A percentile compares a stretch with the other conserved stretches of the same genome.
Conservation (phyloP, 192 early-diverging fungal genomes). For the Linderina pennispora region DNA sequence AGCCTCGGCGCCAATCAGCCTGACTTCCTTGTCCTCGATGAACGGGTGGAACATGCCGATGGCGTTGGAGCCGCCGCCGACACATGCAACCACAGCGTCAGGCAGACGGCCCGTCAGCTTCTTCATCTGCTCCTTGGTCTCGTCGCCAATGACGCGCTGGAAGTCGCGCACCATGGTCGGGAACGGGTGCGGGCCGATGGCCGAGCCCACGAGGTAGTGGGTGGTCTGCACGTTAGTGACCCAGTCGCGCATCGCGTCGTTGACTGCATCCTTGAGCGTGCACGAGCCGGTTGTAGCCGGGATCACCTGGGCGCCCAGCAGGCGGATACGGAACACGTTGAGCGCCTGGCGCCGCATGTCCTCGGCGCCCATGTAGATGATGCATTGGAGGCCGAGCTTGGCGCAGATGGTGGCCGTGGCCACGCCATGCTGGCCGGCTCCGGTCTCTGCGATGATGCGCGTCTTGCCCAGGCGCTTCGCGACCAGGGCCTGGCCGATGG, state of each 20-base stretch:
- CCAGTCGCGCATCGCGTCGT: slow-evolving; percentile 99
- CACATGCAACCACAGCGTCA: slow-evolving; percentile 91
- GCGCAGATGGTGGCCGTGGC: slow-evolving; percentile 97
- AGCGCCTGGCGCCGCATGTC: slow-evolving; percentile 90
- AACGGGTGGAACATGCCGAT: slow-evolving; percentile 98
- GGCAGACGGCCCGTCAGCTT: slow-evolving; percentile 79
- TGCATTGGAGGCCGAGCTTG: slow-evolving; percentile 94
- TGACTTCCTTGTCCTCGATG: slow-evolving; percentile 75
- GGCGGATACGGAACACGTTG: slow-evolving; percentile 93
- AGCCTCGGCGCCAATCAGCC: slow-evolving; percentile 91
- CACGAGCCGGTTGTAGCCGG: slow-evolving; percentile 68
- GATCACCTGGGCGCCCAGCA: slow-evolving; percentile 90
- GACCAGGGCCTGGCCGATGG: slow-evolving; percentile 88
- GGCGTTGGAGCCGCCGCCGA: slow-evolving; percentile 95
- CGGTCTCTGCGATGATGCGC: slow-evolving; percentile 98
- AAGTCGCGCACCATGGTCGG: slow-evolving; percentile 96
- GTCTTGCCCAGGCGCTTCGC: slow-evolving; percentile 94
- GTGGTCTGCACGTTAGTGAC: slow-evolving; percentile 91
- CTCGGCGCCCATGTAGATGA: slow-evolving; percentile 97
- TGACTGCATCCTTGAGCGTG: slow-evolving; percentile 97
- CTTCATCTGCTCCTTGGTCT: slow-evolving; percentile 80
- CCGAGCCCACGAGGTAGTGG: slow-evolving; percentile 95
- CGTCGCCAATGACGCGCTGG: slow-evolving; percentile 94
- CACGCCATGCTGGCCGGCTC: slow-evolving; percentile 98
- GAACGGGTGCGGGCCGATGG: slow-evolving; percentile 97